These are phyloP conservation scores for Akanthomyces muscarius DNA, from an alignment of 2,329 filamentous ascomycete species.

Conservation along the genomic window DNA sequence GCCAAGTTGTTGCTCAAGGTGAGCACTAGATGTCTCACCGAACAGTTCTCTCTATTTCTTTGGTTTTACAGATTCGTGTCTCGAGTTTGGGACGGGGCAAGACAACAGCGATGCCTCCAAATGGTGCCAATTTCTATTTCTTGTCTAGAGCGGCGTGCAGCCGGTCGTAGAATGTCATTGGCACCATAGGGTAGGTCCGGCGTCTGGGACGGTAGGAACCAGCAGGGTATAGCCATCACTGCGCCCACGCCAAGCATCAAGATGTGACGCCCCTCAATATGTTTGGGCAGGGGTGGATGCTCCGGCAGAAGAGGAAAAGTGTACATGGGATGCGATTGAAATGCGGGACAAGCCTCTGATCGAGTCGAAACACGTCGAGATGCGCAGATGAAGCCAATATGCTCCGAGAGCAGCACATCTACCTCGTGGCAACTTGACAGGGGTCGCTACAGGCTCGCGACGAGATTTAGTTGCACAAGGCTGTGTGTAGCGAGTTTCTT, in stretches of 20 bases:
- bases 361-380: not conserved
- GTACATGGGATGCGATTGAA: not conserved
- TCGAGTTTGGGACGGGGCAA: not conserved
- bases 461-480: not conserved
- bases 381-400: not conserved
- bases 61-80: not conserved
- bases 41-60: not conserved
- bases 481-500: not conserved
- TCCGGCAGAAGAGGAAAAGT: not conserved
- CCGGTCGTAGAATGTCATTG: not conserved
- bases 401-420: not conserved
- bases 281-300: not conserved
- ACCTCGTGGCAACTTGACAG: not conserved
- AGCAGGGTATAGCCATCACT: not conserved
- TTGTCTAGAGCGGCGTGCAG: not conserved
- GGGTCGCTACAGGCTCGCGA: not conserved
- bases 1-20: too few species aligned
- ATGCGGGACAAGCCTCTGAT: not conserved
- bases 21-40: too few species aligned
- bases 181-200: not conserved
- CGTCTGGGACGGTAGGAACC: not conserved
- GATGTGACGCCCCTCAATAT: not conserved
- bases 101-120: not conserved
- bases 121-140: not conserved
- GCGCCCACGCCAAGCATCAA: not conserved